Evolutionary conservation across 768 basidiomycete species (phyloP).

Genomic region (Termitomyces sp.): DNA sequence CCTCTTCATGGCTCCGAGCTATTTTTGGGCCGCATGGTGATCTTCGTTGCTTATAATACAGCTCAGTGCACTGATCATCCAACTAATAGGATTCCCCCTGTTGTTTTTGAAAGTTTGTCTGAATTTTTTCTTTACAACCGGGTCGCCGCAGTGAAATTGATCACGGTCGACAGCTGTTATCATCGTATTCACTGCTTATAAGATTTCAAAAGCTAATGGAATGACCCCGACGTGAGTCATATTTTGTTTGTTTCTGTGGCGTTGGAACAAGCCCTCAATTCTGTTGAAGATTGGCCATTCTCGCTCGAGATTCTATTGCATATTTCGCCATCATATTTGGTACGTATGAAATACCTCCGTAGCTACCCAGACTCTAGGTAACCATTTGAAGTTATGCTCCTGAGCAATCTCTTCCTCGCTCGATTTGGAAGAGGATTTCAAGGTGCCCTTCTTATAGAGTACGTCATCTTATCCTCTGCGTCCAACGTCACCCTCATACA

Average conservation of each 20-base stretch:
- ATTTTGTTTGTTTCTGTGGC: not conserved
- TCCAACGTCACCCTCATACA: not conserved
- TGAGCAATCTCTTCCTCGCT: not conserved
- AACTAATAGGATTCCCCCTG: not conserved
- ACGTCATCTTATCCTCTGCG: not conserved
- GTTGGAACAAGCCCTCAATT: not conserved
- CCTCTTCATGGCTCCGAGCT: not conserved
- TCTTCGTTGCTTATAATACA: not conserved
- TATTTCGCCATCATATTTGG: not conserved
- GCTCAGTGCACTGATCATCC: not conserved
- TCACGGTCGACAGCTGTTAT: not conserved
- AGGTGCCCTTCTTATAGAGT: conserved; percentile 1
- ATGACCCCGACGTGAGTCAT: not conserved
- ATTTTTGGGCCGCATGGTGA: not conserved
- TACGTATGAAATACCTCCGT: not conserved
- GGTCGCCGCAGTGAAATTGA: not conserved
- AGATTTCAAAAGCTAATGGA: not conserved
- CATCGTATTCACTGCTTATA: not conserved
- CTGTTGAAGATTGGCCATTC: not conserved
- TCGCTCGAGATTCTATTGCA: conserved; percentile 2
- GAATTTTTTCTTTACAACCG: not conserved
- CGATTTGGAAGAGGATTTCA: conserved; percentile 1
- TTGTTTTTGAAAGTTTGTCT: not conserved
- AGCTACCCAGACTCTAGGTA: not conserved
- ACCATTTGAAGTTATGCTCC: not conserved